These are phyloP conservation scores for Lolium multiflorum DNA, from an alignment of 176 grass and related monocot species.

Conservation along the genomic window DNA sequence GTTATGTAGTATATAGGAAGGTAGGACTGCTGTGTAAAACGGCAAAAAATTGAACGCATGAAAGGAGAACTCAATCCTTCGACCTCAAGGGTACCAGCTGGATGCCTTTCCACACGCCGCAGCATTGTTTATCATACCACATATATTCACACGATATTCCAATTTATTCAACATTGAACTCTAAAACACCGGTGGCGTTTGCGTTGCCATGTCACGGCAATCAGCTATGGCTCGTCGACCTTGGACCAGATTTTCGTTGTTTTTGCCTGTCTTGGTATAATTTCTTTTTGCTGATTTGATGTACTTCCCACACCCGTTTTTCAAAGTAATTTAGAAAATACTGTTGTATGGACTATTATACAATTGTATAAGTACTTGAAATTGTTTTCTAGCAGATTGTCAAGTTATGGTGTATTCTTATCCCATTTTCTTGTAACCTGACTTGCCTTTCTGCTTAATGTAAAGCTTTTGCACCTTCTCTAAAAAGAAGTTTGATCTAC, in stretches of 20 bases:
- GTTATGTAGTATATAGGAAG: slow-evolving; percentile 18
- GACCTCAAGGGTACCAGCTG: too few relatives aligned
- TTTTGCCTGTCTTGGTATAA: neutral
- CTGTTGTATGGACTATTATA: neutral
- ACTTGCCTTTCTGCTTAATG: slow-evolving; percentile 15
- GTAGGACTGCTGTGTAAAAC: neutral
- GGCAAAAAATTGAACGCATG: too few relatives aligned
- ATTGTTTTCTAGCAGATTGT: neutral
- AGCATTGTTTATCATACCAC: too few relatives aligned
- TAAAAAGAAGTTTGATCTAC: slow-evolving; percentile 28
- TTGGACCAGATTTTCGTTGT: too few relatives aligned
- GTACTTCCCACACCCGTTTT: neutral
- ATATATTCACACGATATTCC: too few relatives aligned
- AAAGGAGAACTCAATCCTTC: too few relatives aligned
- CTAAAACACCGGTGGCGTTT: too few relatives aligned
- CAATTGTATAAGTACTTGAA: slow-evolving; percentile 6
- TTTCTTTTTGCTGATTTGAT: neutral
- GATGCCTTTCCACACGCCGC: too few relatives aligned
- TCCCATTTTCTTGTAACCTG: neutral
- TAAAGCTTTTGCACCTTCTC: neutral
- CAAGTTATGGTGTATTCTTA: slow-evolving; percentile 25
- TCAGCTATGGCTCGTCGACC: too few relatives aligned
- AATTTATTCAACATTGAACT: too few relatives aligned
- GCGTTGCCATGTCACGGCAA: too few relatives aligned
- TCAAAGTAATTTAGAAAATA: neutral